Evolutionary conservation across 108 stramenopile species (phyloP), one percentile per base, ranked within the genome.

Genomic region (Stephanodiscus triporus): DNA sequence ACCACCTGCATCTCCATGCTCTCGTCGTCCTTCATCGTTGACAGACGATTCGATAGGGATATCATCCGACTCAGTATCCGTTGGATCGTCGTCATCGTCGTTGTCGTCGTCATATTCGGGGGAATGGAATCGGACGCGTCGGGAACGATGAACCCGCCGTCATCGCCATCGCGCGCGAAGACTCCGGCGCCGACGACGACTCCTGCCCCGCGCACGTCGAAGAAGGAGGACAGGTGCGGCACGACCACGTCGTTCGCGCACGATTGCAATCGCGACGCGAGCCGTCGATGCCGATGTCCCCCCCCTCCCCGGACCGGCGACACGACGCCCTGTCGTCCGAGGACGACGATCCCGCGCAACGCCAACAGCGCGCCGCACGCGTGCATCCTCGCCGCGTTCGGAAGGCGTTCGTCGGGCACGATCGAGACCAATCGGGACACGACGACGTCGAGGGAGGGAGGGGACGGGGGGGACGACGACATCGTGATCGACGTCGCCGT

Each of bases 1-100:
- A 87, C 76, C 59, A 89, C 78, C 32, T 86, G 75, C 26, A 58
- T 73, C 81, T 92, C 91, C 72, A 92, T 69, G 38, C 55, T 36
- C 47, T 82, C 80, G 74, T 92, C 91, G 53, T 81, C 63, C 51
- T 87, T 73, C 53, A 73, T 60, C 6, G 37, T 20, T 16, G 68
- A 65, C 6, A 69, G 37, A 7, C 34, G 17, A 40, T 74, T 63
- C 11, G 66, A 74, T 30, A 74, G 36, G 11, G 66, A 32, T 14
- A 81, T 74, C 68, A 81, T 81, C 20, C 59, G 68, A 36, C 64
- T 68, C 9, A 81, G 57, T 29, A 38, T 11, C 54, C 47, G 16
- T 16, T 5, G 16, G 56, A 30, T 27, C 26, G 53, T 27, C 54
- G 49, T 47, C 57, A 10, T 65, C 63, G 37, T 24, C 10, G 43